Evolutionary conservation across 2,329 filamentous ascomycete genomes (phyloP), one percentile per base, ranked within the genome.

Genomic region (Botrytis cinerea): DNA sequence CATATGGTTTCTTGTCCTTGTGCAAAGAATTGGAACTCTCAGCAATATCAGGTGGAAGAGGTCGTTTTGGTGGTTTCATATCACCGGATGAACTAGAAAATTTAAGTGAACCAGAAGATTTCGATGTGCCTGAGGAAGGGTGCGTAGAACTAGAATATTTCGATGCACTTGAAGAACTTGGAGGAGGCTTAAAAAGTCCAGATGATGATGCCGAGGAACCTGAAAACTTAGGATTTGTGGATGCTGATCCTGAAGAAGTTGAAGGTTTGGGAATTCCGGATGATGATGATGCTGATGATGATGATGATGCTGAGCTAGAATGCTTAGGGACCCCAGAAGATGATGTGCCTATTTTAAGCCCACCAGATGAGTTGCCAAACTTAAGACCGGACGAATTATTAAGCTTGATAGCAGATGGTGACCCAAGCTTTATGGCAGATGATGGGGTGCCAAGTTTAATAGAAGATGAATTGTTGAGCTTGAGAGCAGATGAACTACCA

Each of bases 51-150:
- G 57, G 48, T n/a, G 73, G 74, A 43, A 70, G 71, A 71, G 75
- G 76, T 38, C 78, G 74, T 67, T 78, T 79, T 2, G 77, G 77
- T 54, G 78, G 75, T 71, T 74, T 78, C 73, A 76, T 75, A 35
- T 48, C 59, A 32, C 75, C 72, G 18, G 70, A 72, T 32, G 35
- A 66, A 40, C 46, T 74, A 40, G 43, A 46, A 8, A 69, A 28
- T 51, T 73, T 73, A 7, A 67, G 18, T 22, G 48, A 48, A 48
- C 48, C 43, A 38, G 61, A 20, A 18, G 62, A 16, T n/a, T 73
- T 73, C 20, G 22, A 12, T 54, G 32, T 45, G 25, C 4, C n/a
- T 48, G 48, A 28, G 46, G 48, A 43, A 28, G 18, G 51, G 22
- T 62, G 43, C 20, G n/a, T 28, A 38, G 61, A 57, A 54, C 54